These are phyloP conservation scores for Isatis tinctoria DNA, from an alignment of 345 rosid genomes.

Conservation along the genomic window DNA sequence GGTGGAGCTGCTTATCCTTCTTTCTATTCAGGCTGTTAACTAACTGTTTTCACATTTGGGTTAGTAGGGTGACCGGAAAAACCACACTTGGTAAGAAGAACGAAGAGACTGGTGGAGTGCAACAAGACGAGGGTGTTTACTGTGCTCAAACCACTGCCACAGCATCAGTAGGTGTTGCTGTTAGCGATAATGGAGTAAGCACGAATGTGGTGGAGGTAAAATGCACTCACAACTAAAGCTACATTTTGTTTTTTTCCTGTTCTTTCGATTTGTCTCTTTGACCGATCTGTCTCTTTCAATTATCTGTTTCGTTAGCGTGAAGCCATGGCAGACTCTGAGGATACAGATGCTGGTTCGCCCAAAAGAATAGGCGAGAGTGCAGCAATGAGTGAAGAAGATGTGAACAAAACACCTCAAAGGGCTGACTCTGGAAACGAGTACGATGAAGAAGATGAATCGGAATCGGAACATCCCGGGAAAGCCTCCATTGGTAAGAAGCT, in stretches of 20 bases:
- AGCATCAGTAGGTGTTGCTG: constrained; percentile 38
- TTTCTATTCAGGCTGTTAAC: not conserved
- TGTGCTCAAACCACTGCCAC: constrained; percentile 39
- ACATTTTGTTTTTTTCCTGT: not conserved
- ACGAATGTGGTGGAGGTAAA: constrained; percentile 48
- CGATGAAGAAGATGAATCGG: constrained; percentile 52
- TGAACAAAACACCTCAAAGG: constrained; percentile 56
- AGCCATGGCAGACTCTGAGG: constrained; percentile 32
- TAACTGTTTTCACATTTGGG: constrained; percentile 2
- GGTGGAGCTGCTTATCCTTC: not conserved
- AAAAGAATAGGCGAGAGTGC: constrained; percentile 37
- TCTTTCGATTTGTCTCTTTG: not conserved
- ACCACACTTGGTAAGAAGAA: constrained; percentile 16
- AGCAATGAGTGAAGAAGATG: constrained; percentile 81
- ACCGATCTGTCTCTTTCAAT: not conserved
- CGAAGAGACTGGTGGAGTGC: constrained; percentile 32
- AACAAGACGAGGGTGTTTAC: constrained; percentile 37
- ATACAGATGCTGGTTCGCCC: constrained; percentile 38
- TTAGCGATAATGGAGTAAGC: constrained; percentile 57
- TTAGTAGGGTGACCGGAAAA: constrained; percentile 21
- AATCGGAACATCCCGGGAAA: constrained; percentile 69
- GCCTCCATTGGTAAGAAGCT: constrained; percentile 85
- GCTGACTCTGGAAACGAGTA: constrained; percentile 33
- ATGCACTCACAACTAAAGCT: constrained; percentile 11
- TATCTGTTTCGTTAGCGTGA: constrained; percentile 41